Conservation (phyloP, 805 yeast species). For the Ascoidea tarda region DNA sequence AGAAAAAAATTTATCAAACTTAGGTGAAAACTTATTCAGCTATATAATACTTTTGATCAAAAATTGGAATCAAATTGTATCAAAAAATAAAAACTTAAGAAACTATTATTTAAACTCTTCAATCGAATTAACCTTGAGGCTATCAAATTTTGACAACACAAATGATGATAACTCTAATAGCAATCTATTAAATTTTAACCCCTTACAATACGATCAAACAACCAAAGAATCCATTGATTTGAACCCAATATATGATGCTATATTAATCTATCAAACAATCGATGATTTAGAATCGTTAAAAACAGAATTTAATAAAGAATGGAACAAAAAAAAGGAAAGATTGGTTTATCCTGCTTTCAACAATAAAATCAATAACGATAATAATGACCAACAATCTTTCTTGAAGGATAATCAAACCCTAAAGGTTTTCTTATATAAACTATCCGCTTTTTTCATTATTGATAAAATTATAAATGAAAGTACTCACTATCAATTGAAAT, state of each 20-base stretch:
- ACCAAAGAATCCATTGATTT: conserved; percentile 34
- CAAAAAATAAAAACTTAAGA: conserved; percentile 27
- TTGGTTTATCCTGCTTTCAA: conserved; percentile 51
- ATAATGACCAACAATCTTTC: conserved; percentile 13
- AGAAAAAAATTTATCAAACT: conserved; percentile 39
- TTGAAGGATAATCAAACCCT: conserved; percentile 28
- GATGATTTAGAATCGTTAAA: conserved; percentile 49
- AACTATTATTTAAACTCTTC: conserved; percentile 72
- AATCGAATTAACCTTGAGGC: conserved; percentile 63
- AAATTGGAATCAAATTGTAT: conserved; percentile 40
- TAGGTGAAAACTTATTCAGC: conserved; percentile 34
- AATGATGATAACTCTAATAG: conserved; percentile 20
- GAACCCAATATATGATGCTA: conserved; percentile 69
- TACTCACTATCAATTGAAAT: conserved; percentile 50
- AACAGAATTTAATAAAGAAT: conserved; percentile 53
- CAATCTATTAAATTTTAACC: conserved; percentile 26
- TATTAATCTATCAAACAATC: conserved; percentile 66
- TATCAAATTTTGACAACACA: background rate
- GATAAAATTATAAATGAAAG: conserved; percentile 56
- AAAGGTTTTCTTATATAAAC: conserved; percentile 40
- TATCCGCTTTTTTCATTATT: conserved; percentile 64
- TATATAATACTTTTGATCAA: conserved; percentile 41
- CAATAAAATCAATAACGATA: conserved; percentile 11
- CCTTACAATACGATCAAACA: conserved; percentile 26
- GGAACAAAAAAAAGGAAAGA: conserved; percentile 55